Evolutionary conservation across 1,284 basidiomycete species (phyloP), one percentile per base, ranked within the genome.

Genomic region (Vanrija humicola): DNA sequence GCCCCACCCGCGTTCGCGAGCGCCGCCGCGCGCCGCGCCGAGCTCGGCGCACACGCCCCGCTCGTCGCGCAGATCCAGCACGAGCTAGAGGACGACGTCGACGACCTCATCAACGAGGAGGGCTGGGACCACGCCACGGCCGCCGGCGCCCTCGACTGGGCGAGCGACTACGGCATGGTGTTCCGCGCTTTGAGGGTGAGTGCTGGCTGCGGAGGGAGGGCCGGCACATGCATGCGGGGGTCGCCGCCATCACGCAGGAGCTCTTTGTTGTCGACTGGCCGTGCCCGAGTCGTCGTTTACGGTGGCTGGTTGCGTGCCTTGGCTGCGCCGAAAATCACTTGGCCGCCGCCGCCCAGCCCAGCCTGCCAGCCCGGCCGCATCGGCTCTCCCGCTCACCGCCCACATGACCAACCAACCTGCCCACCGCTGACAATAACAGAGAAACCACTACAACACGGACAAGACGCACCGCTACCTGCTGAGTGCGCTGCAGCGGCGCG

Each of bases 141-240:
- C n/a, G 45, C 48, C 8, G 74, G 73, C 7, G 66, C 68, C 8
- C 58, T 58, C 2, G 68, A 67, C 10, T 77, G 75, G 75, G 58
- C 65, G 1, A 54, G 55, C 5, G 75, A 77, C 63, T 47, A 43
- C 1, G 67, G 60, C 15, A 65, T 59, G 12, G 64, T 70, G 6
- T 76, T 67, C 58, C 62, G 75, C n/a, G 67, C 67, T 40, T 53
- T 75, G 16, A 61, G 72, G 58, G 75, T 76, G 54, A 52, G 72
- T 64, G 3, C 25, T 21, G 7, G 9, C 9, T 2, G 34, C 28
- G 28, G 8, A 14, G 18, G 28, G 28, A 8, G 10, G 28, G 8
- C 8, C 10, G 28, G 28, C 21, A 23, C 21, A 28, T 28, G 34
- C 34, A 34, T 12, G 12, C 12, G 34, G 6, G 12, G 34, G 5